A percentile compares a stretch with the other conserved stretches of the same genome.
These are phyloP conservation scores for Pisolithus orientalis DNA, from an alignment of 768 basidiomycete genomes.

Conservation along the genomic window DNA sequence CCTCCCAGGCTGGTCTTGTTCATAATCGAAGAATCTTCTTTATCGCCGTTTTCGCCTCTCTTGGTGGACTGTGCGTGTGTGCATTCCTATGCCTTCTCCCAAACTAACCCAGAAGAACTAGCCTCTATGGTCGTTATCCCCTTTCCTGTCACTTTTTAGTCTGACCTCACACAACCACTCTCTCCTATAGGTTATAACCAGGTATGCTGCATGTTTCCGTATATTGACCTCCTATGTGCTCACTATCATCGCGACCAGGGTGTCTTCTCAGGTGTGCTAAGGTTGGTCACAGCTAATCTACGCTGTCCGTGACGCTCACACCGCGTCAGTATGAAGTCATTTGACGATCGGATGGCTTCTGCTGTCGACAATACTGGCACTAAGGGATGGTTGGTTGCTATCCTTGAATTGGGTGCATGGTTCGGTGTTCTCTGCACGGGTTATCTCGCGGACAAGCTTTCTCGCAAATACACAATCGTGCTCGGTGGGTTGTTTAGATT, in stretches of 20 bases:
- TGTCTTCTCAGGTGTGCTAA: constrained; percentile 70
- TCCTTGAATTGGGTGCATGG: constrained; percentile 74
- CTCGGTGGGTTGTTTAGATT: constrained; percentile 33
- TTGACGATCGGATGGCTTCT: constrained; percentile 47
- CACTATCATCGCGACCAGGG: constrained; percentile 35
- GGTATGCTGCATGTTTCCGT: constrained; percentile 23
- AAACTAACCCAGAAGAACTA: constrained; percentile 22
- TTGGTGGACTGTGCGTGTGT: constrained; percentile 62
- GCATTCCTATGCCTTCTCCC: neutral
- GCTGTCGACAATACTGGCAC: constrained; percentile 45
- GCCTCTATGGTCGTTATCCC: constrained; percentile 48
- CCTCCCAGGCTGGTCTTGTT: constrained; percentile 46
- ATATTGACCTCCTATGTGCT: neutral
- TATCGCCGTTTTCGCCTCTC: constrained; percentile 71
- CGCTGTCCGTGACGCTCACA: neutral
- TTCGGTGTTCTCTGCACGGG: constrained; percentile 69
- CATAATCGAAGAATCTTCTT: constrained; percentile 60
- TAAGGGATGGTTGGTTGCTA: constrained; percentile 70
- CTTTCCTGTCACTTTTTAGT: constrained; percentile 5
- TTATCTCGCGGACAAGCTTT: constrained; percentile 64
- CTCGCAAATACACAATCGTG: constrained; percentile 67
- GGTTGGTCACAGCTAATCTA: neutral
- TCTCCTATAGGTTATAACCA: constrained; percentile 53
- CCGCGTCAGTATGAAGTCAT: constrained; percentile 39
- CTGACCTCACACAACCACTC: neutral